These are phyloP conservation scores for Haberlea rhodopensis DNA, from an alignment of 257 asterid genomes.

Conservation along the genomic window DNA sequence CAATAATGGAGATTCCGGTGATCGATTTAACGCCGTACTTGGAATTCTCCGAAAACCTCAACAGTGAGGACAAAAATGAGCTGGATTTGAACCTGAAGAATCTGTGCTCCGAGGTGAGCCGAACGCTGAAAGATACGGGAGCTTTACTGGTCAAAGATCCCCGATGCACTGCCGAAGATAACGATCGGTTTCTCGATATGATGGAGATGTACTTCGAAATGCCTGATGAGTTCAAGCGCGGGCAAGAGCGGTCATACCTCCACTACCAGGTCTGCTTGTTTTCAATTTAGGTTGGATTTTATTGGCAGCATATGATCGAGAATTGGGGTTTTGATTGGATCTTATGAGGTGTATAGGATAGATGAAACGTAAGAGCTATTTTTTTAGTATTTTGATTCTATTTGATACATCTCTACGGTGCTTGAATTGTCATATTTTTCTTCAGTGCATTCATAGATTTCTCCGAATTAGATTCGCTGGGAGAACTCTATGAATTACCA, in stretches of 20 bases:
- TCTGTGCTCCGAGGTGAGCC: conserved; percentile 77
- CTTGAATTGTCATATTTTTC: too few species aligned
- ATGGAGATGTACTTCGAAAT: conserved; percentile 85
- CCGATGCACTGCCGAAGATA: conserved; percentile 76
- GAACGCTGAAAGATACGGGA: conserved; percentile 86
- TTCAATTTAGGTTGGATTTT: conserved; percentile 10
- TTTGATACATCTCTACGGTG: too few species aligned
- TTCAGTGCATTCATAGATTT: too few species aligned
- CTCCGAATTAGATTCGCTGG: neutral
- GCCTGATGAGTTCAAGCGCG: conserved; percentile 79
- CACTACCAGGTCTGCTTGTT: conserved; percentile 71
- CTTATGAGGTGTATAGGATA: too few species aligned
- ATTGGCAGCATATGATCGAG: neutral
- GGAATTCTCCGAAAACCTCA: conserved; percentile 26
- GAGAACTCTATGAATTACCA: too few species aligned
- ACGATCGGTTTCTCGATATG: conserved; percentile 83
- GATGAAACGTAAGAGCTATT: too few species aligned
- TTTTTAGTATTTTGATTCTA: too few species aligned
- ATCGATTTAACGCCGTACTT: conserved; percentile 75
- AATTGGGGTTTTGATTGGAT: neutral
- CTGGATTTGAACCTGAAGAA: conserved; percentile 44
- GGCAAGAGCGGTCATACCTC: conserved; percentile 82
- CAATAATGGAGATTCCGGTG: conserved; percentile 63
- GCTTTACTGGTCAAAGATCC: conserved; percentile 94
- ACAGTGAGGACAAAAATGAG: conserved; percentile 25